These are phyloP conservation scores for Euphorbia celastroides DNA, from an alignment of 441 rosid genomes.

Conservation along the genomic window DNA sequence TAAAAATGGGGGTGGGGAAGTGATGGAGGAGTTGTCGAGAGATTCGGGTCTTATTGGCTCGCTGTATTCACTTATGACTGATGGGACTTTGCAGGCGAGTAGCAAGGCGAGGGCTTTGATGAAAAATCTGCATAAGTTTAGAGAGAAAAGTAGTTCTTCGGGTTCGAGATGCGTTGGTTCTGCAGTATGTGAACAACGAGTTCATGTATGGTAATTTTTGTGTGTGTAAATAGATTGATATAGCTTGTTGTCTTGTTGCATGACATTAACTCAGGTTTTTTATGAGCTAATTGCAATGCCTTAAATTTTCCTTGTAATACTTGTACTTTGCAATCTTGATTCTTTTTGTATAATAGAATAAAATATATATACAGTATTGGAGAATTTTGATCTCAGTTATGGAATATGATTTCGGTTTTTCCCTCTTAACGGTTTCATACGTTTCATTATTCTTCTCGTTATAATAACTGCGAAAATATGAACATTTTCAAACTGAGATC, in stretches of 20 bases:
- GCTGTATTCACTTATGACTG: slow-evolving; percentile 41
- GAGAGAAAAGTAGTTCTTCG: slow-evolving; percentile 35
- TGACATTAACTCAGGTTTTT: slow-evolving; percentile 37
- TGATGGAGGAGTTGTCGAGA: slow-evolving; percentile 31
- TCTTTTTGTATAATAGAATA: slow-evolving; percentile 1
- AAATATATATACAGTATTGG: not conserved
- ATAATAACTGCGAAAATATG: too few species aligned
- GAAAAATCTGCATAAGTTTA: slow-evolving; percentile 52
- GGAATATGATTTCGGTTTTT: too few species aligned
- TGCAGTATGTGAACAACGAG: slow-evolving; percentile 26
- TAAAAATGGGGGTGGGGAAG: slow-evolving; percentile 41
- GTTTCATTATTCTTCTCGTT: too few species aligned
- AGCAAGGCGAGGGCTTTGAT: too few species aligned
- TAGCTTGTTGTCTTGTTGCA: not conserved
- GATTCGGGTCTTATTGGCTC: slow-evolving; percentile 42
- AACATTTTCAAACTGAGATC: too few species aligned
- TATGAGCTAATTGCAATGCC: slow-evolving; percentile 26
- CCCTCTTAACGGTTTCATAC: too few species aligned
- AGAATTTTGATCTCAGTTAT: not conserved
- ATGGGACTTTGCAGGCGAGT: slow-evolving; percentile 46
- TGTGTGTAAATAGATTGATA: not conserved
- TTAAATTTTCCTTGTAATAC: not conserved
- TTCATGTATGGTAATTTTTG: slow-evolving; percentile 26
- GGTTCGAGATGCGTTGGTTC: slow-evolving; percentile 22
- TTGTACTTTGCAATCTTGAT: slow-evolving; percentile 7